A percentile compares a stretch with the other conserved stretches of the same genome.
phyloP scores from a whole-genome alignment of 176 grass and related monocot species.

The Triticum aestivum region DNA sequence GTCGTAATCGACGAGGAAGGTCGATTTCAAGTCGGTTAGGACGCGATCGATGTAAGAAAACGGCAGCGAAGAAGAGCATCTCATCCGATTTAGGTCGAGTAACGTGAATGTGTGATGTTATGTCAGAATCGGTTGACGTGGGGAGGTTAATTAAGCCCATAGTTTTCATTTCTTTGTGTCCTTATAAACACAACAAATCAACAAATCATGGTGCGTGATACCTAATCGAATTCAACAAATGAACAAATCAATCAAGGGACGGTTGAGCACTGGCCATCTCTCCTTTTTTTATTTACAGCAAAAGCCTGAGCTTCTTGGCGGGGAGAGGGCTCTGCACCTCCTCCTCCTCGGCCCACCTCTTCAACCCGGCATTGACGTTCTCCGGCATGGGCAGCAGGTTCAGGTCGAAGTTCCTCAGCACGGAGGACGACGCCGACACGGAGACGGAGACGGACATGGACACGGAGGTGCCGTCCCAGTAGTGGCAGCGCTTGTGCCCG shows the following conservation, averaged over 20 bases:
- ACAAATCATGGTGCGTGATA: background rate
- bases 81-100: too few relatives aligned
- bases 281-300: constrained; percentile 7
- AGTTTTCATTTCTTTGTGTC: background rate
- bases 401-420: constrained; percentile 71
- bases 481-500: constrained; percentile 88
- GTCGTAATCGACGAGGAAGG: too few relatives aligned
- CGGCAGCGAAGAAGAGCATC: too few relatives aligned
- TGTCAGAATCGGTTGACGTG: too few relatives aligned
- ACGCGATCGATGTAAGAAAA: too few relatives aligned
- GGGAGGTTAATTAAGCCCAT: too few relatives aligned
- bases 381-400: constrained; percentile 55
- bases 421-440: constrained; percentile 25
- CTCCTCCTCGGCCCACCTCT: constrained; percentile 62
- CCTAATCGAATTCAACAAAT: background rate
- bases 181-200: background rate
- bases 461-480: constrained; percentile 54
- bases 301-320: constrained; percentile 43
- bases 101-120: too few relatives aligned
- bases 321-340: constrained; percentile 72
- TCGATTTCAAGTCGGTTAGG: too few relatives aligned
- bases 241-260: constrained; percentile 1
- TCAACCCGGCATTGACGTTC: constrained; percentile 8
- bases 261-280: background rate
- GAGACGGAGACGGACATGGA: constrained; percentile 33